Conservation (phyloP, 129 eudicot species). For the Saposhnikovia divaricata region DNA sequence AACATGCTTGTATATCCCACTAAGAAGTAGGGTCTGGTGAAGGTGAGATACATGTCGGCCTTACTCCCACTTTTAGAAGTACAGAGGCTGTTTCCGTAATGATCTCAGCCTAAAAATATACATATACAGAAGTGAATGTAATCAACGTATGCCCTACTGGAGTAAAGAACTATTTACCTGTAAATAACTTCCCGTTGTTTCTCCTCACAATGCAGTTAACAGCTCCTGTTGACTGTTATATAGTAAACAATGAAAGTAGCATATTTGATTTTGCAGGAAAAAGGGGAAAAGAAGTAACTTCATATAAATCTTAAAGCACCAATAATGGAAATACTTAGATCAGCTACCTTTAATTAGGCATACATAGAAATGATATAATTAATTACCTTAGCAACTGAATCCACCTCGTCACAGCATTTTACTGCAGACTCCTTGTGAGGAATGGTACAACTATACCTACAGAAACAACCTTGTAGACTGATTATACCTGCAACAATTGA, state of each 20-base stretch:
- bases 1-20: too few relatives aligned
- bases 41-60: too few relatives aligned
- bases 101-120: too few relatives aligned
- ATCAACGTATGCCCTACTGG: too few relatives aligned
- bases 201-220: conserved; percentile 67
- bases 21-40: too few relatives aligned
- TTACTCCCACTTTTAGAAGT: too few relatives aligned
- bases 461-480: conserved; percentile 43
- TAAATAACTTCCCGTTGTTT: conserved; percentile 67
- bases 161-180: too few relatives aligned
- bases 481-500: conserved; percentile 34
- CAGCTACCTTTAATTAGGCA: conserved; percentile 6
- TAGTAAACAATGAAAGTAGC: conserved; percentile 6
- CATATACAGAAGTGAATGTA: too few relatives aligned
- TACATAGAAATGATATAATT: background rate
- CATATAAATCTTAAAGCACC: background rate
- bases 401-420: conserved; percentile 75
- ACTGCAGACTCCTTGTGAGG: conserved; percentile 83
- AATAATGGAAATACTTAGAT: conserved; percentile 6
- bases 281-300: background rate
- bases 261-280: background rate
- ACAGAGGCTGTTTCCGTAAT: too few relatives aligned
- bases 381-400: conserved; percentile 82
- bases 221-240: conserved; percentile 80
- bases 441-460: conserved; percentile 78